Conservation (phyloP, 2,329 filamentous ascomycete genomes). For the Trichoderma brevicompactum region DNA sequence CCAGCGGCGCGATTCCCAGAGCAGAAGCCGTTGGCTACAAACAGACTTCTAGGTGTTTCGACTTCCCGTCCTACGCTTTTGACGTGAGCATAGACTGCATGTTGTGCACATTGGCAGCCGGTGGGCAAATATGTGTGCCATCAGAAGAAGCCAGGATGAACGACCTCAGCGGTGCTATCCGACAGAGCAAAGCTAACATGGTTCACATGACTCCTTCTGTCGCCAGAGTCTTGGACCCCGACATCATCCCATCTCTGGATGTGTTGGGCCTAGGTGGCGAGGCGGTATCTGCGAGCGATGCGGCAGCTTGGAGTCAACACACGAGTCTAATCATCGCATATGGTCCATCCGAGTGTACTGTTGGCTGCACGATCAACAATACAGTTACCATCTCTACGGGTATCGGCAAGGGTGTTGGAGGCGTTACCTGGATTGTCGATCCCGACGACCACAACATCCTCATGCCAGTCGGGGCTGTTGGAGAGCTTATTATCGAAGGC, state of each 20-base stretch:
- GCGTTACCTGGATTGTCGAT: constrained; percentile 57
- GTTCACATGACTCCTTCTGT: constrained; percentile 58
- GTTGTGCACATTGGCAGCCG: constrained; percentile 55
- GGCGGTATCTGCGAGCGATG: constrained; percentile 56
- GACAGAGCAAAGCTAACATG: constrained; percentile 52
- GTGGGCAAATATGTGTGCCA: constrained; percentile 58
- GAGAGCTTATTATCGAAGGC: constrained; percentile 60
- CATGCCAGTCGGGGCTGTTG: constrained; percentile 53
- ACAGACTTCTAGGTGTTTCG: constrained; percentile 49
- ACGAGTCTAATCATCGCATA: constrained; percentile 57
- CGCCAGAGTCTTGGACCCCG: constrained; percentile 51
- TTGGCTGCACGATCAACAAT: constrained; percentile 57
- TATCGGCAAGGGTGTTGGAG: constrained; percentile 55
- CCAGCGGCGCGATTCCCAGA: constrained; percentile 51
- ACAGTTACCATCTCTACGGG: constrained; percentile 48
- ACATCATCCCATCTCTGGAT: constrained; percentile 52
- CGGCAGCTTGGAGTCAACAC: constrained; percentile 51
- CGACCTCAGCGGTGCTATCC: constrained; percentile 52
- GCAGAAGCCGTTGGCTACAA: constrained; percentile 50
- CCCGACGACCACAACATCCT: constrained; percentile 52
- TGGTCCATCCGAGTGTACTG: constrained; percentile 59
- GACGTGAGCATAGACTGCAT: constrained; percentile 61
- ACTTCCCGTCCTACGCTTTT: constrained; percentile 59
- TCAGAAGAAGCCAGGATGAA: constrained; percentile 59
- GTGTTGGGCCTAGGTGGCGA: constrained; percentile 57